phyloP scores from a whole-genome alignment of 2,329 filamentous ascomycete genomes.

The Dothidotthia symphoricarpi region DNA sequence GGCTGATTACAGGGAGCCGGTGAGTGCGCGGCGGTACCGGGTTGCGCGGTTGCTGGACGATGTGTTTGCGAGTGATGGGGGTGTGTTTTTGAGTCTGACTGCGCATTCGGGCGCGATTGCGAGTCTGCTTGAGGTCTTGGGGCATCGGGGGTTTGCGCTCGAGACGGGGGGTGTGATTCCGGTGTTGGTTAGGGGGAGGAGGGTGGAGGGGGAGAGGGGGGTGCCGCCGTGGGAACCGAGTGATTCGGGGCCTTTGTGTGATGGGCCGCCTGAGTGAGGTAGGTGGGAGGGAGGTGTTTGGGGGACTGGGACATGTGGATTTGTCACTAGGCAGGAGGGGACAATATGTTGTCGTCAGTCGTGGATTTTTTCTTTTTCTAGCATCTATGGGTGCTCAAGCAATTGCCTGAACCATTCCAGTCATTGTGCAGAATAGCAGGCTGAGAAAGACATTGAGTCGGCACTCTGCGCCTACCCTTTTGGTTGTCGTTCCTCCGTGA shows the following conservation, averaged over 20 bases:
- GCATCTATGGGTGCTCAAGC: constrained; percentile 3
- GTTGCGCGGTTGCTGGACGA: constrained; percentile 49
- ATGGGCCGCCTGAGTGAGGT: constrained; percentile 13
- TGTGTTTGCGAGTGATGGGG: constrained; percentile 51
- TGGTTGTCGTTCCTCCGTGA: constrained; percentile 16
- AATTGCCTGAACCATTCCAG: neutral
- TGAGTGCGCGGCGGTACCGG: constrained; percentile 22
- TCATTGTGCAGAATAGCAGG: constrained; percentile 4
- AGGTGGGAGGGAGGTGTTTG: neutral
- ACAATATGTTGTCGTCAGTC: constrained; percentile 5
- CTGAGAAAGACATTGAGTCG: neutral
- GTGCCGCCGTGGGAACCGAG: constrained; percentile 33
- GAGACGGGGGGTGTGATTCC: constrained; percentile 68
- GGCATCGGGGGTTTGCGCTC: constrained; percentile 59
- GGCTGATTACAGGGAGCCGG: constrained; percentile 36
- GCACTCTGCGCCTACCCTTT: constrained; percentile 8
- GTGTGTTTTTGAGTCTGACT: constrained; percentile 54
- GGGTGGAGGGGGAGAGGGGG: constrained; percentile 32
- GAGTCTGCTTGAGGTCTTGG: constrained; percentile 55
- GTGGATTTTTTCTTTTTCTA: constrained; percentile 11
- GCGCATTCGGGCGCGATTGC: constrained; percentile 60
- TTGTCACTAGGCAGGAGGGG: too few relatives aligned
- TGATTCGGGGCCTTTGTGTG: constrained; percentile 32
- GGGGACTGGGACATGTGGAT: neutral
- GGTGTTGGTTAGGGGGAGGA: constrained; percentile 61